Conservation (phyloP, 495 filamentous ascomycete genomes). For the Aspergillus leporis region DNA sequence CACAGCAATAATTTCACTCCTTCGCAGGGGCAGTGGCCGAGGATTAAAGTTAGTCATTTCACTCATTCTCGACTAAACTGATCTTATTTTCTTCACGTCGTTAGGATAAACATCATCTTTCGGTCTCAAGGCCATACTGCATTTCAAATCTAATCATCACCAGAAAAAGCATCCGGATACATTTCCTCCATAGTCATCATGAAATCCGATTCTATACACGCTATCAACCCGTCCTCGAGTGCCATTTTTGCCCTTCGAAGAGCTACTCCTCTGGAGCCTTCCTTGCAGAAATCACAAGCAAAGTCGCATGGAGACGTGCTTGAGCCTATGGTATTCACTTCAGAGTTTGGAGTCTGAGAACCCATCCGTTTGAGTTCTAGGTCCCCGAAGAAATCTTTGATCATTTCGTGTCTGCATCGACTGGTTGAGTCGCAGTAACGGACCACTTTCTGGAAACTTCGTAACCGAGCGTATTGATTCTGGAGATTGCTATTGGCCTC, state of each 20-base stretch:
- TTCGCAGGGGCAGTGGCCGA: too few relatives aligned
- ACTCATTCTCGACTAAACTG: not conserved
- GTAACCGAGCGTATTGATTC: conserved; percentile 40
- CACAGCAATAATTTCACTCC: too few relatives aligned
- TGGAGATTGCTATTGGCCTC: conserved; percentile 18
- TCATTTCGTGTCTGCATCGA: conserved; percentile 72
- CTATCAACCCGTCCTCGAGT: conserved; percentile 11
- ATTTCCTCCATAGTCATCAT: conserved; percentile 20
- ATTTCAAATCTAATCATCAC: not conserved
- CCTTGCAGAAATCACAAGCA: conserved; percentile 91
- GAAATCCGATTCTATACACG: conserved; percentile 15
- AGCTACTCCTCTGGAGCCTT: conserved; percentile 58
- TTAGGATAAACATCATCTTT: not conserved
- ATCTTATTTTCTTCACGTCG: too few relatives aligned
- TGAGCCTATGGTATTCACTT: not conserved
- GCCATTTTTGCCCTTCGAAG: conserved; percentile 55
- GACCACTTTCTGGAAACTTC: conserved; percentile 60
- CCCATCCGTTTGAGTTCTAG: conserved; percentile 43
- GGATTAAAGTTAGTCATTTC: too few relatives aligned
- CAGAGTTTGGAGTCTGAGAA: conserved; percentile 31
- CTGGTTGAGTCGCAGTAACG: conserved; percentile 77
- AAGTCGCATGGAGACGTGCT: conserved; percentile 63
- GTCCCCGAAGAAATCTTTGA: conserved; percentile 84
- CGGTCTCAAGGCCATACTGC: not conserved
- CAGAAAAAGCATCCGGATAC: conserved; percentile 16